Percentiles rank a stretch among this genome's conserved stretches.
phyloP scores from a whole-genome alignment of 108 stramenopile genomes.

The Pseudonitzschia multiseries region DNA sequence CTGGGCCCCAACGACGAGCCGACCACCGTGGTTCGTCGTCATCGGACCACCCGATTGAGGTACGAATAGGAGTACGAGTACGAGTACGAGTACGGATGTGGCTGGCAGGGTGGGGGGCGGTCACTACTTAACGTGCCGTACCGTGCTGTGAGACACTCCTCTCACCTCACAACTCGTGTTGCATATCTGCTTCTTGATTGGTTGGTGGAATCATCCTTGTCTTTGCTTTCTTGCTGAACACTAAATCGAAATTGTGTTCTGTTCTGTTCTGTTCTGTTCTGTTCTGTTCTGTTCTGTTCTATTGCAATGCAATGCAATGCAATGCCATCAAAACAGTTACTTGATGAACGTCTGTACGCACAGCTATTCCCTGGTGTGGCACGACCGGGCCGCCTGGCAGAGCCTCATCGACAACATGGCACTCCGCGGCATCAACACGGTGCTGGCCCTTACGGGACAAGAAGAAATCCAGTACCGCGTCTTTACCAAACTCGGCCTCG shows the following conservation, averaged over 20 bases:
- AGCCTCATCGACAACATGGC: constrained; percentile 48
- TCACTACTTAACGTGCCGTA: too few relatives aligned
- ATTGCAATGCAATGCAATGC: background rate
- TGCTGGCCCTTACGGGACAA: constrained; percentile 55
- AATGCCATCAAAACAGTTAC: too few relatives aligned
- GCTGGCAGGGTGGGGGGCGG: too few relatives aligned
- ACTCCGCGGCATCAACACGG: constrained; percentile 45
- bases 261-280: background rate
- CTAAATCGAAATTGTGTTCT: background rate
- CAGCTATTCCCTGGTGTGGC: constrained; percentile 57
- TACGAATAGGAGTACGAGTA: background rate
- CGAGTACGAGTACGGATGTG: background rate
- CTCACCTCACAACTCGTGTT: too few relatives aligned
- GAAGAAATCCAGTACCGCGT: constrained; percentile 46
- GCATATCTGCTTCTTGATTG: too few relatives aligned
- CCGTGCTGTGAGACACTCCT: background rate
- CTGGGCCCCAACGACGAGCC: background rate
- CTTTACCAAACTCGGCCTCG: constrained; percentile 40
- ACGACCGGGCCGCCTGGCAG: constrained; percentile 38
- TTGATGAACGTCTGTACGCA: constrained; percentile 54
- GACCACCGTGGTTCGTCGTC: background rate
- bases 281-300: background rate
- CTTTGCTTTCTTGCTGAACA: background rate
- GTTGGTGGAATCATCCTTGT: background rate
- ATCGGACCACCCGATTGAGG: constrained; percentile 6